A percentile compares a stretch with the other conserved stretches of the same genome.
These are phyloP conservation scores for Mangifera indica DNA, from an alignment of 345 rosid genomes.

Conservation along the genomic window DNA sequence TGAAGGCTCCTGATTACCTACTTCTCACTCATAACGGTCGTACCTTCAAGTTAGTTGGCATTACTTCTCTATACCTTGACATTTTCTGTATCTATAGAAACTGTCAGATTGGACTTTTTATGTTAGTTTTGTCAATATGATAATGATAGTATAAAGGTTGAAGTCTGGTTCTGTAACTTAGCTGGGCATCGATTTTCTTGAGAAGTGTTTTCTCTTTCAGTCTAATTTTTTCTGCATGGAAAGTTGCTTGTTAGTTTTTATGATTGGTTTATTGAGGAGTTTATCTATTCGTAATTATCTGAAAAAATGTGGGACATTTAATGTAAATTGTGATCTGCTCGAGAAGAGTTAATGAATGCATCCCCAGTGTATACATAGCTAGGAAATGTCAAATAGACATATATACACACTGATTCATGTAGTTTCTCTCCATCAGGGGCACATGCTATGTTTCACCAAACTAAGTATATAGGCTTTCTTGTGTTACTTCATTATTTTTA, in stretches of 20 bases:
- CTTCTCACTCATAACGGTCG: slow-evolving; percentile 90
- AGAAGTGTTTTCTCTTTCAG: background rate
- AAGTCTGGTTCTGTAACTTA: background rate
- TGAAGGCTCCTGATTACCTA: slow-evolving; percentile 80
- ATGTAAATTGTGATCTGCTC: background rate
- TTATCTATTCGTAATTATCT: background rate
- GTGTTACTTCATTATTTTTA: background rate
- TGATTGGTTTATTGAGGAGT: background rate
- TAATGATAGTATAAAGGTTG: background rate
- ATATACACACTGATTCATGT: background rate
- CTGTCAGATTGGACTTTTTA: background rate
- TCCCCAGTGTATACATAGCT: background rate
- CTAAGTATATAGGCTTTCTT: background rate
- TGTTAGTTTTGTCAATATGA: background rate
- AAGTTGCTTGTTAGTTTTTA: background rate
- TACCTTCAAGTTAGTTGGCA: slow-evolving; percentile 81
- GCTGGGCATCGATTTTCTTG: background rate
- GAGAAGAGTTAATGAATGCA: background rate
- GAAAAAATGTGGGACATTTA: background rate
- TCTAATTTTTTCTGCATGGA: background rate
- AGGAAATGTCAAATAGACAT: background rate
- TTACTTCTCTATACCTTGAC: slow-evolving; percentile 18
- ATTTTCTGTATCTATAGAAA: background rate
- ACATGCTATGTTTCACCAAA: slow-evolving; percentile 5
- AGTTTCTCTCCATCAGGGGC: background rate